Conservation (phyloP, 2,329 filamentous ascomycete genomes). For the Colletotrichum echinochloae region DNA sequence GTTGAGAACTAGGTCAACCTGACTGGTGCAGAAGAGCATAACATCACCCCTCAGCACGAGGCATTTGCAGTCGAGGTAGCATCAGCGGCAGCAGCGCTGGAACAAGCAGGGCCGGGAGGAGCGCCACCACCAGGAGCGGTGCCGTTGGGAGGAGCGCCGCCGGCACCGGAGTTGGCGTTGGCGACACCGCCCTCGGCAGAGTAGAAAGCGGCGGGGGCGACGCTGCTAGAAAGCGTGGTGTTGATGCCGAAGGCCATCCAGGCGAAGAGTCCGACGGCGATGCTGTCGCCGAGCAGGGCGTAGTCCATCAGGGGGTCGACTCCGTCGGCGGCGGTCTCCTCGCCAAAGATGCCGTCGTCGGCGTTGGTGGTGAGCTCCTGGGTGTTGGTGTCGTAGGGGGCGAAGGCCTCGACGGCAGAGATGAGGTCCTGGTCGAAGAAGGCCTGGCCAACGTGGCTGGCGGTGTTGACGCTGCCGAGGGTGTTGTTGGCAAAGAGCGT, state of each 20-base stretch:
- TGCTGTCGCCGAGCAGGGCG: constrained; percentile 64
- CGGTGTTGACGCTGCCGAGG: constrained; percentile 54
- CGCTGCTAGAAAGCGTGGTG: constrained; percentile 41
- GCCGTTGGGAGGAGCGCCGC: constrained; percentile 22
- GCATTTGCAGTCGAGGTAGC: not conserved
- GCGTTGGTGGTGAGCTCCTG: constrained; percentile 60
- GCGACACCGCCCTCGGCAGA: constrained; percentile 50
- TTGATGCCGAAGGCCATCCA: constrained; percentile 67
- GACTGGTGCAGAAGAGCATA: not conserved
- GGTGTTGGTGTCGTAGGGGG: constrained; percentile 60
- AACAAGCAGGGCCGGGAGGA: not conserved
- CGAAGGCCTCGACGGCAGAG: constrained; percentile 57
- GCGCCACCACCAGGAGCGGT: not conserved
- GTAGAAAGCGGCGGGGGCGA: constrained; percentile 49
- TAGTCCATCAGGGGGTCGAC: constrained; percentile 71
- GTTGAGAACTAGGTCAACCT: not conserved
- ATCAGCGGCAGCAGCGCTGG: not conserved
- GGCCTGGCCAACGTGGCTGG: constrained; percentile 71
- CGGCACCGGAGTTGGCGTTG: constrained; percentile 43
- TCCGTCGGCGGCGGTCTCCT: constrained; percentile 59
- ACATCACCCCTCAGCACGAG: constrained; percentile 1
- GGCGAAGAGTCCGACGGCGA: constrained; percentile 63
- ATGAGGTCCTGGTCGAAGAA: constrained; percentile 71
- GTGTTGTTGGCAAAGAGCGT: constrained; percentile 50
- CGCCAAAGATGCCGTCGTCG: constrained; percentile 60